These are phyloP conservation scores for Kondoa malvinella DNA, from an alignment of 768 basidiomycete species.

Conservation along the genomic window DNA sequence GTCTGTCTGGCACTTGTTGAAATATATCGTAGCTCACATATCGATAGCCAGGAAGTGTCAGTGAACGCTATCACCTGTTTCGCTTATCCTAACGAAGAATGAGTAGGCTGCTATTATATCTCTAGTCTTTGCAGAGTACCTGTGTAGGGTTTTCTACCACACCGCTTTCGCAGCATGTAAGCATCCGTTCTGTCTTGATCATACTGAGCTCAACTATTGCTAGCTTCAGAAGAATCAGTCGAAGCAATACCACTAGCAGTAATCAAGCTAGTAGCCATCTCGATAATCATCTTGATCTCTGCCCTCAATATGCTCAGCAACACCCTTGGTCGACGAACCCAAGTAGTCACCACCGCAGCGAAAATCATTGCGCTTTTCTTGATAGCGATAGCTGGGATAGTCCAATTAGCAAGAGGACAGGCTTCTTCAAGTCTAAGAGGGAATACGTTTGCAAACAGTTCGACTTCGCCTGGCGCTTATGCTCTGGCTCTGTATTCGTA, in stretches of 20 bases:
- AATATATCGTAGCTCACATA: constrained; percentile 4
- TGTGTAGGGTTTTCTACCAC: constrained; percentile 75
- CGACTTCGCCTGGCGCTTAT: constrained; percentile 62
- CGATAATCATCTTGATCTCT: constrained; percentile 54
- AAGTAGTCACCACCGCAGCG: constrained; percentile 69
- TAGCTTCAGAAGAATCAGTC: not conserved
- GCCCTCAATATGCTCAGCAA: constrained; percentile 60
- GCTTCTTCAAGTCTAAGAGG: constrained; percentile 50
- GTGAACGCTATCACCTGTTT: not conserved
- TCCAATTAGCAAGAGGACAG: constrained; percentile 55
- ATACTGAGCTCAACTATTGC: not conserved
- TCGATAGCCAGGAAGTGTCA: not conserved
- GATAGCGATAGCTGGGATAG: constrained; percentile 59
- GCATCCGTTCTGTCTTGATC: not conserved
- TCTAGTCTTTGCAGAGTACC: constrained; percentile 37
- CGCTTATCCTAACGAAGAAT: constrained; percentile 7
- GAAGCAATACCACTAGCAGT: constrained; percentile 64
- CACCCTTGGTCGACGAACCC: constrained; percentile 59
- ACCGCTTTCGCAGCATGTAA: constrained; percentile 40
- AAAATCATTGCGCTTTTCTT: constrained; percentile 41
- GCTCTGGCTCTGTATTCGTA: constrained; percentile 72
- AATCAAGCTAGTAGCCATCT: constrained; percentile 66
- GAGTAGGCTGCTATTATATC: constrained; percentile 10
- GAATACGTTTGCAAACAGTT: constrained; percentile 56
- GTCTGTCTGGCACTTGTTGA: constrained; percentile 42